phyloP scores from a whole-genome alignment of 2,329 filamentous ascomycete species.

The Arthrobotrys megalospora region DNA sequence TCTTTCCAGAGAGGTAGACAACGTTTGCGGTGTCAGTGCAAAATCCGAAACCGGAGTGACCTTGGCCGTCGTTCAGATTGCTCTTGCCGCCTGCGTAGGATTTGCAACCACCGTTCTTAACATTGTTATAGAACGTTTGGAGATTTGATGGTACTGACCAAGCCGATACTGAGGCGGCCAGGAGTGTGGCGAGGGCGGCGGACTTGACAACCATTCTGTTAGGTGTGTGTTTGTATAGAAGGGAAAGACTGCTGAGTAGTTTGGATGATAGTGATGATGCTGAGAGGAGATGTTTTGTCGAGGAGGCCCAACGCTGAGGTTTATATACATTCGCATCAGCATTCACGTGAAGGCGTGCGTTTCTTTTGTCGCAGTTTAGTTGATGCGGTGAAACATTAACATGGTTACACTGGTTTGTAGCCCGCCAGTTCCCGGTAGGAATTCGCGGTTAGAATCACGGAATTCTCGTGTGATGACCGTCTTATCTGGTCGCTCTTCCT shows the following conservation, averaged over 20 bases:
- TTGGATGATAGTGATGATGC: conserved; percentile 74
- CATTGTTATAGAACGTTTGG: conserved; percentile 53
- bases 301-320: not conserved
- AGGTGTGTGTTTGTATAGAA: conserved; percentile 71
- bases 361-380: conserved; percentile 11
- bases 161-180: conserved; percentile 20
- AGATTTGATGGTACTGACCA: conserved; percentile 44
- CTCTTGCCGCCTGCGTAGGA: conserved; percentile 35
- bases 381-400: not conserved
- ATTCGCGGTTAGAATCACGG: not conserved
- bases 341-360: not conserved
- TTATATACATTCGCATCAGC: too few relatives aligned
- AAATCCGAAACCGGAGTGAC: conserved; percentile 67
- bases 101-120: conserved; percentile 54
- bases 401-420: conserved; percentile 2
- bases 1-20: conserved; percentile 70
- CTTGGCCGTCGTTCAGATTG: conserved; percentile 61
- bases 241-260: conserved; percentile 67
- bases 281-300: not conserved
- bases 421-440: not conserved
- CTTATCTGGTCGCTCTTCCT: not conserved
- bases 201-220: conserved; percentile 31
- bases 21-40: conserved; percentile 70
- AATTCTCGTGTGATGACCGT: conserved; percentile 12
- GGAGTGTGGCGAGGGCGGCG: conserved; percentile 10